Evolutionary conservation across 2,329 filamentous ascomycete genomes (phyloP).

Genomic region (Davidsoniella virescens): DNA sequence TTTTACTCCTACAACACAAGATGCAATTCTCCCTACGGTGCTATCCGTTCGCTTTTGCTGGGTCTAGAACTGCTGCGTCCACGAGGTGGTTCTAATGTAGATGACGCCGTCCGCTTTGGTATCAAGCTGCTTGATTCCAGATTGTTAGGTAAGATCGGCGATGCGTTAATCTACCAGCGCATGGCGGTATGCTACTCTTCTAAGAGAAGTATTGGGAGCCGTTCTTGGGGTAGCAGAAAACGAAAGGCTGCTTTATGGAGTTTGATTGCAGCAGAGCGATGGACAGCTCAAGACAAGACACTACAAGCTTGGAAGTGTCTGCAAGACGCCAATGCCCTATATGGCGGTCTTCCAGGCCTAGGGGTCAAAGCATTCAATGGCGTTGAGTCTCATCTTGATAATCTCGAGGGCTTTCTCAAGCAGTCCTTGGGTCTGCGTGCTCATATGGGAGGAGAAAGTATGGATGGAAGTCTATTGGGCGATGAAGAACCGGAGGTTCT

Average conservation of each 20-base stretch:
- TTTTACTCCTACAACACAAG: conserved; percentile 85
- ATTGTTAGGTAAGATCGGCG: conserved; percentile 57
- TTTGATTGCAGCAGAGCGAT: conserved; percentile 65
- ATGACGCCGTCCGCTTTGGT: conserved; percentile 78
- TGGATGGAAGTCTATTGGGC: background rate
- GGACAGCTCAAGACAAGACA: conserved; percentile 62
- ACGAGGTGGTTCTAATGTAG: conserved; percentile 61
- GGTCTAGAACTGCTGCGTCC: conserved; percentile 69
- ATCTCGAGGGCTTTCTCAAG: conserved; percentile 6
- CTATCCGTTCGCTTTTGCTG: conserved; percentile 60
- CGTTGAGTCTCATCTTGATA: conserved; percentile 1
- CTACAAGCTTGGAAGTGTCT: conserved; percentile 66
- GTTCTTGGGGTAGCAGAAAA: conserved; percentile 52
- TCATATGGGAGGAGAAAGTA: background rate
- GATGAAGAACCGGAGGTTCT: conserved; percentile 10
- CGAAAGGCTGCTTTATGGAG: conserved; percentile 87
- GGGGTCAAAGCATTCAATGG: conserved; percentile 6
- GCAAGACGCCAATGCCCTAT: conserved; percentile 25
- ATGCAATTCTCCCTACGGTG: conserved; percentile 63
- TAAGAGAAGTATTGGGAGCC: conserved; percentile 49
- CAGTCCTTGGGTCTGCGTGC: conserved; percentile 6
- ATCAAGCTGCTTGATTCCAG: conserved; percentile 63
- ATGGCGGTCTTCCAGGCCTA: background rate
- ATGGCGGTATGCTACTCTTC: conserved; percentile 71
- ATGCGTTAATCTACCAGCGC: conserved; percentile 72